Evolutionary conservation across 2,329 filamentous ascomycete genomes (phyloP).

Genomic region (Alternaria burnsii): DNA sequence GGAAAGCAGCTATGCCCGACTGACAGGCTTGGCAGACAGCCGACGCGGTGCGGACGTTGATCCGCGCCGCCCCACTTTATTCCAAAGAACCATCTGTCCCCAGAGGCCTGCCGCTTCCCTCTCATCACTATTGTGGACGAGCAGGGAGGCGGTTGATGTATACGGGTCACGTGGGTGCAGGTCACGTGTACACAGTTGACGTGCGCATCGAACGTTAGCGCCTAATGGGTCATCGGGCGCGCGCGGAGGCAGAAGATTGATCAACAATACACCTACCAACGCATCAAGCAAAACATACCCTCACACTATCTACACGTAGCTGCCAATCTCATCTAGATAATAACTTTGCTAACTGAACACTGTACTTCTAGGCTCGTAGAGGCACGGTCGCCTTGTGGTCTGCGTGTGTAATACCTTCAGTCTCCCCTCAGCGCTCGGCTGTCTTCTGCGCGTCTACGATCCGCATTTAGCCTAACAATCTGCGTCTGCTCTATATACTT

Average conservation of each 20-base stretch:
- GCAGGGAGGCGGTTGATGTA: too few relatives aligned
- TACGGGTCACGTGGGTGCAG: too few relatives aligned
- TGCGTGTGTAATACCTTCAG: conserved; percentile 23
- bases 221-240: too few relatives aligned
- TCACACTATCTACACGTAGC: background rate
- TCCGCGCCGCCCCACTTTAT: conserved; percentile 20
- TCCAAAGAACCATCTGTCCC: conserved; percentile 14
- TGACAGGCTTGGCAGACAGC: conserved; percentile 18
- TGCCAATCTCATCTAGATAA: background rate
- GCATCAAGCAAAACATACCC: too few relatives aligned
- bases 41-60: conserved; percentile 19
- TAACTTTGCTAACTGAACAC: background rate
- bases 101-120: conserved; percentile 14
- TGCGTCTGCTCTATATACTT: conserved; percentile 27
- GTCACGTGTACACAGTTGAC: too few relatives aligned
- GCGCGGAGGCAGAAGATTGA: too few relatives aligned
- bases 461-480: conserved; percentile 30
- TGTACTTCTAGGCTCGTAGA: conserved; percentile 6
- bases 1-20: conserved; percentile 20
- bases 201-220: too few relatives aligned
- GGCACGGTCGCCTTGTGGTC: conserved; percentile 4
- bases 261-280: too few relatives aligned
- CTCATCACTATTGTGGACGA: too few relatives aligned
- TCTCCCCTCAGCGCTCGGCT: conserved; percentile 12
- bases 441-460: conserved; percentile 16